phyloP scores from a whole-genome alignment of 768 basidiomycete genomes.

The Tylopilus sp. region DNA sequence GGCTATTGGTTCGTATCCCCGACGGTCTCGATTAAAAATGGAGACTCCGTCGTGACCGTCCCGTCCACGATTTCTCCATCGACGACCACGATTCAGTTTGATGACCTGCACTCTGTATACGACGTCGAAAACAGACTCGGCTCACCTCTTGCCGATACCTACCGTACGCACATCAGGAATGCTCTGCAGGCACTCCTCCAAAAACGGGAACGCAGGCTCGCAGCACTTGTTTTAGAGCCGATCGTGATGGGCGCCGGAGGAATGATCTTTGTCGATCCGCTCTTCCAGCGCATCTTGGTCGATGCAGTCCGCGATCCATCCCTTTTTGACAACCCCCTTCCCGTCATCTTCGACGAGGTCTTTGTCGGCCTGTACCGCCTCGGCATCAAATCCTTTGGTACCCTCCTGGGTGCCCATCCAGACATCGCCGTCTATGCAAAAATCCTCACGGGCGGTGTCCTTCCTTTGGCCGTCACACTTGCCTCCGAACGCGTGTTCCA shows the following conservation, averaged over 20 bases:
- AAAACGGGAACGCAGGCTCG: conserved; percentile 44
- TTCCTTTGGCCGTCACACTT: conserved; percentile 84
- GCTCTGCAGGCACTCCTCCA: conserved; percentile 46
- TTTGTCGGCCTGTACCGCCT: conserved; percentile 91
- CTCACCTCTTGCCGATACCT: conserved; percentile 59
- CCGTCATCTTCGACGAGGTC: conserved; percentile 95
- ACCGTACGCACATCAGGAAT: conserved; percentile 54
- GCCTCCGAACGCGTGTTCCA: conserved; percentile 77
- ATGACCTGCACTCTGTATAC: conserved; percentile 62
- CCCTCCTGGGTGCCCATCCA: conserved; percentile 69
- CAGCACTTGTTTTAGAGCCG: conserved; percentile 86
- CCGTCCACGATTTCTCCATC: conserved; percentile 45
- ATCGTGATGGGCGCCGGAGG: conserved; percentile 94
- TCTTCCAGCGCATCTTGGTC: conserved; percentile 87
- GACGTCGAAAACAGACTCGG: conserved; percentile 59
- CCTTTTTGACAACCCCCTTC: conserved; percentile 51
- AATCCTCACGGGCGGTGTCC: conserved; percentile 86
- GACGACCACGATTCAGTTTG: conserved; percentile 18
- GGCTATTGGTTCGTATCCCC: conserved; percentile 95
- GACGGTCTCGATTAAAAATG: conserved; percentile 63
- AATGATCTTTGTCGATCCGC: conserved; percentile 96
- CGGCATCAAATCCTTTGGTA: conserved; percentile 60
- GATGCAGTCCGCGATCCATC: conserved; percentile 65
- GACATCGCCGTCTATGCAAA: conserved; percentile 94
- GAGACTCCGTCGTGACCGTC: conserved; percentile 49